Conservation (phyloP, 179 eudicot species). For the Patellifolia procumbens region DNA sequence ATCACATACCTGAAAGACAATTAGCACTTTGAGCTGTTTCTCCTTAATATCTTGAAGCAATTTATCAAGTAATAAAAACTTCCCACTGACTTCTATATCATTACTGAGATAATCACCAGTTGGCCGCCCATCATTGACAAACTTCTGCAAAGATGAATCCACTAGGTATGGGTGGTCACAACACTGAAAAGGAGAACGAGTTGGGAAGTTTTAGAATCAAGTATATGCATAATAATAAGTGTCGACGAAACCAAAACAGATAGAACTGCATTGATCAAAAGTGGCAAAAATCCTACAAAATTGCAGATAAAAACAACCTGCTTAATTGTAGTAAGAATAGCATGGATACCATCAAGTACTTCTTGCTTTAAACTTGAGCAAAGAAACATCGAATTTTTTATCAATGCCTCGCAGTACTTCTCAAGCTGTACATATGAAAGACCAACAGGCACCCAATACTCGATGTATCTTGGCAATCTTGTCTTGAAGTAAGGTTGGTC, state of each 20-base stretch:
- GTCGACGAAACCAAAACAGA: no score
- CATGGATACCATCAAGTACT: constrained; percentile 34
- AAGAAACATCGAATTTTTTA: constrained; percentile 43
- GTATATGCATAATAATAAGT: not conserved
- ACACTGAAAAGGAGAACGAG: constrained; percentile 50
- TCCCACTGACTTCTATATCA: constrained; percentile 67
- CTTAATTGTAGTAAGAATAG: constrained; percentile 39
- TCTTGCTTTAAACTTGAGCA: constrained; percentile 40
- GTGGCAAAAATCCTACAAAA: not conserved
- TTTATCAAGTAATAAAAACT: constrained; percentile 60
- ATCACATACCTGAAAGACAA: constrained; percentile 60
- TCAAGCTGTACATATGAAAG: constrained; percentile 68
- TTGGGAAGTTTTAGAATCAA: not conserved
- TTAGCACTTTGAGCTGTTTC: constrained; percentile 48
- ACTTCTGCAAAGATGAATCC: constrained; percentile 49
- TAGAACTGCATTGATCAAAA: not conserved
- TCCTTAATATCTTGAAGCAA: constrained; percentile 47
- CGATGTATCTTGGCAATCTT: constrained; percentile 35
- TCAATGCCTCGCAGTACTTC: constrained; percentile 58
- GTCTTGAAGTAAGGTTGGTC: constrained; percentile 30
- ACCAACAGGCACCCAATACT: constrained; percentile 73
- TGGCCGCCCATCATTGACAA: constrained; percentile 37
- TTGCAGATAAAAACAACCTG: not conserved
- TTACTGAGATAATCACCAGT: constrained; percentile 37
- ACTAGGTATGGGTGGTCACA: constrained; percentile 85